Evolutionary conservation across 2,329 filamentous ascomycete genomes (phyloP).

Genomic region (Cercospora janseana): DNA sequence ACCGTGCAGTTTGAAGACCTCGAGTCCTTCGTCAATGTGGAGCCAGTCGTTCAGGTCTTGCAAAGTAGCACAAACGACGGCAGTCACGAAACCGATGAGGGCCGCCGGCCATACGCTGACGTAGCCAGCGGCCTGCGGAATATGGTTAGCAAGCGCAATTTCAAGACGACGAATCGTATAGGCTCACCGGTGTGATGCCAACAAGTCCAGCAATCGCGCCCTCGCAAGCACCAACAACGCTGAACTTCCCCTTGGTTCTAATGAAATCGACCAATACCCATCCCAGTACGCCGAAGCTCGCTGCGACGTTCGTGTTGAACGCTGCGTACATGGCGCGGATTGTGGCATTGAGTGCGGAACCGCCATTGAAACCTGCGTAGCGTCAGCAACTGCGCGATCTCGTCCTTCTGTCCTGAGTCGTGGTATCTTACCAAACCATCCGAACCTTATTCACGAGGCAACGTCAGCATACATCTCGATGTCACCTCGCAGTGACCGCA

Average conservation of each 20-base stretch:
- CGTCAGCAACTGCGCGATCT: neutral
- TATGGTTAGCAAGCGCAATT: neutral
- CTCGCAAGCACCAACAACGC: conserved; percentile 56
- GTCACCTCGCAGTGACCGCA: conserved; percentile 31
- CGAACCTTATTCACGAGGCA: conserved; percentile 43
- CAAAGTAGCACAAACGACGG: conserved; percentile 50
- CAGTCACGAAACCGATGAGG: conserved; percentile 57
- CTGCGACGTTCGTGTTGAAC: conserved; percentile 60
- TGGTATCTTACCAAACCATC: conserved; percentile 49
- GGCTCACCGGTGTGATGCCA: conserved; percentile 53
- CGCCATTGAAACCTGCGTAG: conserved; percentile 52
- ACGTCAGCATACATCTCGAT: conserved; percentile 29
- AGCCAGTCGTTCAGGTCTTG: conserved; percentile 56
- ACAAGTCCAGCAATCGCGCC: conserved; percentile 60
- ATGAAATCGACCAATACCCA: conserved; percentile 56
- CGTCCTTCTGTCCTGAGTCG: too few relatives aligned
- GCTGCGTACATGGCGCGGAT: conserved; percentile 55
- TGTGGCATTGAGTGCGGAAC: conserved; percentile 53
- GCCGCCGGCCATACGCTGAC: conserved; percentile 42
- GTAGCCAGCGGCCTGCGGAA: conserved; percentile 47
- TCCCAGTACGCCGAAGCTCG: conserved; percentile 54
- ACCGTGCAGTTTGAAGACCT: conserved; percentile 60
- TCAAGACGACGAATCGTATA: neutral
- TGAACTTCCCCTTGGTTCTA: conserved; percentile 53
- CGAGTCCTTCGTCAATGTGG: conserved; percentile 57